Evolutionary conservation across 305 asterid genomes (phyloP), one percentile per base, ranked within the genome.

Genomic region (Fraxinus ornus): DNA sequence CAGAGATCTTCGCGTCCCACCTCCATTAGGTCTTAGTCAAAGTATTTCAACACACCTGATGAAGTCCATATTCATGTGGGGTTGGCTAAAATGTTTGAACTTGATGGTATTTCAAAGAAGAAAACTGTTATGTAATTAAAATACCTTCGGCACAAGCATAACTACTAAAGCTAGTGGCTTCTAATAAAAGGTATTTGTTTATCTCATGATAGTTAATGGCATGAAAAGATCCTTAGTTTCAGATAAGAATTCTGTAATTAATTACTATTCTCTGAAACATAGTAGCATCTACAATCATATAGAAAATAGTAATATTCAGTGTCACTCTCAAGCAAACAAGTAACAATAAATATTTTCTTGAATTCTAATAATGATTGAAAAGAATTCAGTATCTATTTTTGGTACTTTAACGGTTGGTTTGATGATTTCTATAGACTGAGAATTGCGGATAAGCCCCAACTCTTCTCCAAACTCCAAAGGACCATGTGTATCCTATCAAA

Each of bases 401-500:
- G 55, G 55, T 44, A 44, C 74, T 15, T 72, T n/a, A 28, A 35
- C 7, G 15, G 81, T 80, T 13, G 60, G 60, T 49, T 49, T 49
- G 60, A 15, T 9, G 77, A 33, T 77, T 77, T 78, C 60, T 24
- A 19, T 3, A 2, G 19, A 21, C 55, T 62, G 71, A 68, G 37
- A 79, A 62, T 8, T 9, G 8, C 49, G 0, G n/a, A 19, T 17
- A 74, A 32, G 24, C 26, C 24, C 28, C 3, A 13, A 74, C 30
- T 75, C 24, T 60, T 12, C 60, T 49, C 57, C 60, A 49, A 17
- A 47, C 49, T 49, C 60, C 39, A 66, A 9, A 78, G 37, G 49
- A 81, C 60, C 82, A 47, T 66, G 60, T 30, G 19, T 26, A 73
- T n/a, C 52, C 32, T 79, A 76, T 9, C 26, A 78, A 84, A 76